Conservation (phyloP, 176 grass and related monocot species). For the Oryza meridionalis region DNA sequence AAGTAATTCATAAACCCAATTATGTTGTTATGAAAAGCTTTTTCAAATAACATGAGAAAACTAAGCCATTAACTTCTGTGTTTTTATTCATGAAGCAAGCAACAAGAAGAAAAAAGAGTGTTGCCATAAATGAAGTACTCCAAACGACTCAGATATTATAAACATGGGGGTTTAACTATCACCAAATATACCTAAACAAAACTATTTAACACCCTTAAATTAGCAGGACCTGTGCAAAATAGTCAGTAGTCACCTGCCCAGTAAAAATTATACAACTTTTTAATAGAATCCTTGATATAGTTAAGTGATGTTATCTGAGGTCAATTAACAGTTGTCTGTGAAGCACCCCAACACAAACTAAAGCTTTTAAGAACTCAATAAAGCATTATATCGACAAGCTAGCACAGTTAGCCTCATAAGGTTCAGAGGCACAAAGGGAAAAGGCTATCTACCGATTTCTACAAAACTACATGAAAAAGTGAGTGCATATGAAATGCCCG, state of each 20-base stretch:
- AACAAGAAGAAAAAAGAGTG: neutral
- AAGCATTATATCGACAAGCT: neutral
- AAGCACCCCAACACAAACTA: neutral
- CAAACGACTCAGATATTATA: neutral
- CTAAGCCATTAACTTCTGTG: neutral
- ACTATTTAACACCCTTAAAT: neutral
- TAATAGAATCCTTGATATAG: neutral
- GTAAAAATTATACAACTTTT: neutral
- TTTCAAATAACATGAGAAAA: neutral
- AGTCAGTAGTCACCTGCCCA: neutral
- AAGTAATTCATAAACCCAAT: neutral
- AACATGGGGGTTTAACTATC: neutral
- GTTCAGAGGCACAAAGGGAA: slow-evolving; percentile 9
- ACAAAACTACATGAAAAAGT: neutral
- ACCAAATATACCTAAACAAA: slow-evolving; percentile 15
- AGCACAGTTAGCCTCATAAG: slow-evolving; percentile 12
- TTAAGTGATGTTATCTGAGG: neutral
- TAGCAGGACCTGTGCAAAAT: neutral
- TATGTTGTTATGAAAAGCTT: slow-evolving; percentile 5
- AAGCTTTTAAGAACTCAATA: slow-evolving; percentile 16
- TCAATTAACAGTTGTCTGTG: neutral
- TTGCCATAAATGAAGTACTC: neutral
- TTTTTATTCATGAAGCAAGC: neutral
- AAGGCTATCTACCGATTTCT: neutral
- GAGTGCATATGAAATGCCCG: neutral